Base-by-base conservation (phyloP, 2,329 filamentous ascomycete species). In the Phialophora verrucosa region DNA sequence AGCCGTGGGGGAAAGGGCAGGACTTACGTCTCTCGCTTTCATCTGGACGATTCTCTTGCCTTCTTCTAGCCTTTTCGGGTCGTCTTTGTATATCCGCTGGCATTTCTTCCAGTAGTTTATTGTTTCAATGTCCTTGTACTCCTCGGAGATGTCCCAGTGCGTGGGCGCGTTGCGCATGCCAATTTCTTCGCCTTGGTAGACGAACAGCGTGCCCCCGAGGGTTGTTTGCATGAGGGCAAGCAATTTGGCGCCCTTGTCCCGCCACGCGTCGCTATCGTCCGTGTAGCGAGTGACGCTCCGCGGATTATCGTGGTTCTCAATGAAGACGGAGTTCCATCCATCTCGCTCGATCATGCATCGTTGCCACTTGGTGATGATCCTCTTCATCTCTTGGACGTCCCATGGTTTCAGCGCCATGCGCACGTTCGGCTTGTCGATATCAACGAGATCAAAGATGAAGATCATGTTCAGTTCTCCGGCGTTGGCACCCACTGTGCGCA, bases 141-240 rank as follows among this genome's bases (percentile, higher is more conserved):
- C 85, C 3, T 85, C 75, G 7, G 59, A 80, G 60, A 90, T 85
- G 0, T 78, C 78, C 87, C 89, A 90, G 4, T 83, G 80, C 10
- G 77, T 76, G 1, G 88, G 88, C 23, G 89, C 81, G 71, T 90
- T 90, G 38, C 83, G 80, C 85, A 90, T 89, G 20, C 87, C 88
- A 38, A 90, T 80, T 76, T 91, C 88, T 74, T 91, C 87, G 12
- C 88, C 88, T 74, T 90, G 88, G 73, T 89, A 90, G n/a, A 90
- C 78, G 72, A 88, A 90, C 0, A 87, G 81, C 0, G 88, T 90
- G 17, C 88, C 88, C 1, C 84, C 82, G 69, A 75, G 65, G 7
- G 74, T 76, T 12, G 74, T 75, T 60, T 75, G 69, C 78, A 83
- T 84, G 65, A 81, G 72, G 5, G 80, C 80, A 29, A 81, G 76